phyloP scores from a whole-genome alignment of 2,329 filamentous ascomycete species.

The Cladosporium sp. region DNA sequence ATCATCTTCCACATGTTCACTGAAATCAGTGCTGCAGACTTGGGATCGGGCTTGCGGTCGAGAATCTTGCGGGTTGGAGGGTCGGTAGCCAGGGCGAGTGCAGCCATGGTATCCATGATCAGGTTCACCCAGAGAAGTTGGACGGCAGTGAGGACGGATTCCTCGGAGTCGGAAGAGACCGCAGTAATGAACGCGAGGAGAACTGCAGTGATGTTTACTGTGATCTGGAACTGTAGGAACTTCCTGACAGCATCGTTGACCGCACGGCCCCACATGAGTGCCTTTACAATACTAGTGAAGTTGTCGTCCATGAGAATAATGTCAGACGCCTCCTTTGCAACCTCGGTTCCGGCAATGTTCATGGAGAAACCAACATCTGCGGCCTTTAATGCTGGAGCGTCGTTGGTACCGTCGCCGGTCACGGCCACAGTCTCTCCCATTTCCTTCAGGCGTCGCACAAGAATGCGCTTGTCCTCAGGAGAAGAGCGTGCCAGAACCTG shows the following conservation, averaged over 20 bases:
- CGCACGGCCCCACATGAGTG: conserved; percentile 58
- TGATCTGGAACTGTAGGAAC: conserved; percentile 67
- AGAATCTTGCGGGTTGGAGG: conserved; percentile 79
- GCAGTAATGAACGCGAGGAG: conserved; percentile 82
- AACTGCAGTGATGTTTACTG: conserved; percentile 89
- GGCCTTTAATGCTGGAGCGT: conserved; percentile 61
- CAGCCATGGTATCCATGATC: conserved; percentile 95
- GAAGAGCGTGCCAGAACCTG: conserved; percentile 66
- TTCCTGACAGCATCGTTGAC: conserved; percentile 54
- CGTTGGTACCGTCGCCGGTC: conserved; percentile 64
- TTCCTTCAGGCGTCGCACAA: conserved; percentile 61
- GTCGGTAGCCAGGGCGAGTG: conserved; percentile 82
- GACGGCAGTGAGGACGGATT: conserved; percentile 78
- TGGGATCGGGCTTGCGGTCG: conserved; percentile 72
- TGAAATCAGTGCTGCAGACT: conserved; percentile 73
- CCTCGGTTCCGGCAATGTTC: conserved; percentile 63
- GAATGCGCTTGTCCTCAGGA: conserved; percentile 64
- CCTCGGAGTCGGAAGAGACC: conserved; percentile 64
- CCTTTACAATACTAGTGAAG: conserved; percentile 60
- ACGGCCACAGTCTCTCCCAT: conserved; percentile 64
- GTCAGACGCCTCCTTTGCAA: conserved; percentile 58
- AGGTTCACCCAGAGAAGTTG: conserved; percentile 95
- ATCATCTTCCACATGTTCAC: conserved; percentile 99
- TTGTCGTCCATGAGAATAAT: conserved; percentile 63
- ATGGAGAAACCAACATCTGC: conserved; percentile 66